Percentiles rank a stretch among this genome's conserved stretches.
phyloP scores from a whole-genome alignment of 257 asterid species.

The Lycium ferocissimum region DNA sequence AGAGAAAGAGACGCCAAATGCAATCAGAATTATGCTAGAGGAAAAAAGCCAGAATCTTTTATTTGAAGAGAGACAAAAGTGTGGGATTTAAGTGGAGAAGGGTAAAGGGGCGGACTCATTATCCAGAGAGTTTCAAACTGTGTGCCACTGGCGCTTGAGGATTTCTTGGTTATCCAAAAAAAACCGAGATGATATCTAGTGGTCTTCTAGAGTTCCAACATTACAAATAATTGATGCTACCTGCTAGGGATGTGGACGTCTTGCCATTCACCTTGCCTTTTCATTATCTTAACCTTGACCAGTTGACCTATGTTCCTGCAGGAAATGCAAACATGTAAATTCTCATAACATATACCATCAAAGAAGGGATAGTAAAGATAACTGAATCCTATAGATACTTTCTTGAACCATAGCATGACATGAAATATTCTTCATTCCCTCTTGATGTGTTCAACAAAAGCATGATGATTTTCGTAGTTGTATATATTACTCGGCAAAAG shows the following conservation, averaged over 20 bases:
- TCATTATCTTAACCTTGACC: constrained; percentile 76
- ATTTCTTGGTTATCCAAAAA: too few species aligned
- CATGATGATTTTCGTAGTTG: too few species aligned
- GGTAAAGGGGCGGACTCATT: too few species aligned
- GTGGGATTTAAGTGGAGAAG: too few species aligned
- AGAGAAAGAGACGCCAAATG: background rate
- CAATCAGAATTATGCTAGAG: background rate
- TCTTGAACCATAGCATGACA: background rate
- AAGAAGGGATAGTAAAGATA: background rate
- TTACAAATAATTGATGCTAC: constrained; percentile 38
- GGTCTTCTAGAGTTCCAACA: background rate
- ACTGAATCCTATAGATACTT: too few species aligned
- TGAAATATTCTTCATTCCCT: background rate
- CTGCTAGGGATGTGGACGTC: constrained; percentile 68
- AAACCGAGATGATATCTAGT: background rate
- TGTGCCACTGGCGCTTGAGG: too few species aligned
- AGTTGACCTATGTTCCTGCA: constrained; percentile 79
- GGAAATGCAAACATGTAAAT: constrained; percentile 12
- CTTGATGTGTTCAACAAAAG: background rate
- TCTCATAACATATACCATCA: background rate
- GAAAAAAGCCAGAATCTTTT: background rate
- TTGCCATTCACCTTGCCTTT: constrained; percentile 68
- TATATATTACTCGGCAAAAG: background rate
- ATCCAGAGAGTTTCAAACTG: too few species aligned
- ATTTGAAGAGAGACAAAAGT: background rate